Percentiles rank a stretch among this genome's conserved stretches.
Conservation (phyloP, 169 alveolate species). For the Plasmodium vinckei region DNA sequence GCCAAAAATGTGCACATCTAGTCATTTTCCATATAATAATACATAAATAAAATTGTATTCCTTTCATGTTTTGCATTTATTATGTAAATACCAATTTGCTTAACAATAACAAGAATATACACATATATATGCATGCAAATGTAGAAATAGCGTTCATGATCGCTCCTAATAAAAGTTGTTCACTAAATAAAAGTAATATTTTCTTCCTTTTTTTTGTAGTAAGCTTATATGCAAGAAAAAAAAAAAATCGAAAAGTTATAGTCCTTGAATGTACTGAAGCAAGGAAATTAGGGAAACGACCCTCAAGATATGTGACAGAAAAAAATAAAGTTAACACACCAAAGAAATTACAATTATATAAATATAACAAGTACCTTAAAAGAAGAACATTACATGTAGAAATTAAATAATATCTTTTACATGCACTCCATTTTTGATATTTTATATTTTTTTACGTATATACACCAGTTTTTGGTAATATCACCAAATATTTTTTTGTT, state of each 20-base stretch:
- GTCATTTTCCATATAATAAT: no score
- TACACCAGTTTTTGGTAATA: not conserved
- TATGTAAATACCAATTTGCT: no score
- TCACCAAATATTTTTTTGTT: not conserved
- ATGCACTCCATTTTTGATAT: not conserved
- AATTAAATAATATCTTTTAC: conserved; percentile 74
- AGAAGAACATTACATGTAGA: conserved; percentile 86
- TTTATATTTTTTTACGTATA: not conserved
- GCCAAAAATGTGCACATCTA: no score
- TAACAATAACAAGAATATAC: no score
- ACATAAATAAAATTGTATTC: no score
- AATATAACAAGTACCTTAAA: conserved; percentile 85
- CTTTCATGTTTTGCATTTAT: no score
- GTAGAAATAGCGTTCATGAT: no score
- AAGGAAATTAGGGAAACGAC: conserved; percentile 82
- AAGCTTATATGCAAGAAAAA: conserved; percentile 45
- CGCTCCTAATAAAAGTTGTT: no score
- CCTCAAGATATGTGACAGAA: conserved; percentile 85
- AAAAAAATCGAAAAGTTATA: conserved; percentile 78
- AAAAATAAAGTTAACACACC: conserved; percentile 87
- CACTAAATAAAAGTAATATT: not conserved
- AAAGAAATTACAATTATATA: conserved; percentile 83
- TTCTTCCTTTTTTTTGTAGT: conserved; percentile 23
- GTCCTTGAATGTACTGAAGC: conserved; percentile 87
- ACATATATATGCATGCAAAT: no score